Evolutionary conservation across 2,329 filamentous ascomycete species (phyloP), one percentile per base, ranked within the genome.

Genomic region (Lecanosticta acicola): DNA sequence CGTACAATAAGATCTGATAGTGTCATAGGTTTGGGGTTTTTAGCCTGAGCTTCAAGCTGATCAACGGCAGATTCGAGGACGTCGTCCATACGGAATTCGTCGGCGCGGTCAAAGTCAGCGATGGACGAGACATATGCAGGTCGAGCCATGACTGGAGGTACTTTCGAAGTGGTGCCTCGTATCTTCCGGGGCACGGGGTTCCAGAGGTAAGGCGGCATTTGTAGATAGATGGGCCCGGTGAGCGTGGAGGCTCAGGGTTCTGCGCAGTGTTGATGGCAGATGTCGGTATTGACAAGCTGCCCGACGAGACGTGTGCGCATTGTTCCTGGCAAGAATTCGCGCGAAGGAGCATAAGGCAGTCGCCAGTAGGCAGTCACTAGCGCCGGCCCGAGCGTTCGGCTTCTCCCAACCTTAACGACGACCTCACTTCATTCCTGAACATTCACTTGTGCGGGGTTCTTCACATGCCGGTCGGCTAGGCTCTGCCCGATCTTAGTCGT

Each of bases 21-120:
- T 32, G 19, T 39, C 32, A 42, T 35, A 43, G 40, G 32, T 18
- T 34, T 34, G 43, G 35, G 37, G 14, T 45, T 41, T 24, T 43
- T 39, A 39, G 41, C 48, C 37, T 53, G 34, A 37, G 48, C 48
- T 34, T 50, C 53, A 40, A 51, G 46, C 32, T 53, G 50, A 36
- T 53, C 53, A 20, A 55, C 46, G 32, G 53, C 53, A 14, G 45
- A 48, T 14, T 48, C 42, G 32, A 55, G 37, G 33, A 48, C 32
- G 9, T 39, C 32, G 38, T 55, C 50, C 20, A 47, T 21, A 24
- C 49, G 32, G 8, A 33, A 20, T 11, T 45, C 37, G 33, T 43
- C 41, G n/a, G 45, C 41, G 3, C 41, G 43, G 36, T 51, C 50
- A 33, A 50, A 50, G 13, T 55, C 53, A 14, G 32, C 43, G 19